Evolutionary conservation across 2,329 filamentous ascomycete species (phyloP), one percentile per base, ranked within the genome.

Genomic region (Diaporthe helianthi): DNA sequence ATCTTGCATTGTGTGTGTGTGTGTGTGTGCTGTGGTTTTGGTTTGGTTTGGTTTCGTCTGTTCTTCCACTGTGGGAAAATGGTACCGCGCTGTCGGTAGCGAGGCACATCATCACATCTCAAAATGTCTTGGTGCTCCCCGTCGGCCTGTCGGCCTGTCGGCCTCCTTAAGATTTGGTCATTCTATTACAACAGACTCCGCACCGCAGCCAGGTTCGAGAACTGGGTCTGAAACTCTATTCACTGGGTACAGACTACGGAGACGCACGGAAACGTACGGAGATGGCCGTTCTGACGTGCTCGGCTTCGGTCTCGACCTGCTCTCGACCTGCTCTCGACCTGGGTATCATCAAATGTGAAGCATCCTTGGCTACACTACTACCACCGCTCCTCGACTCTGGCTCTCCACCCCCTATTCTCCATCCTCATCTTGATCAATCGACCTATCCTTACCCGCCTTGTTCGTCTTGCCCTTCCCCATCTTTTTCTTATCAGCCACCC

Each of bases 401-500:
- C 22, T n/a, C 22, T 41, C 22, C 19, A 13, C 10, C 24, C 22
- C 54, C 33, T 58, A 58, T 24, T 69, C 54, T 0, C 55, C 47
- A 36, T 60, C 22, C 67, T 58, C 29, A 13, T 38, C 47, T 33
- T 69, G 26, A 19, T 67, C 52, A 4, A 4, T 55, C 24, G 55
- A 24, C n/a, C 26, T 55, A 54, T 67, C 51, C 10, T 51, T 51
- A 6, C 9, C 29, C 19, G 12, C 63, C n/a, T 51, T 46, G 26
- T 70, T 54, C 10, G 60, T 58, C 24, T 63, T 54, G 51, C 68
- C 63, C 44, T 67, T 46, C 4, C 1, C 29, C 68, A 1, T 29
- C 68, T 49, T 52, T 41, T 70, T 69, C 64, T 68, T 69, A 53
- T 65, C 70, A 13, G 52, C 68, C 19, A 65, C 60, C 29, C 66